Base-by-base conservation (phyloP, 202 grass and related monocot genomes). In the Elaeis oleifera region DNA sequence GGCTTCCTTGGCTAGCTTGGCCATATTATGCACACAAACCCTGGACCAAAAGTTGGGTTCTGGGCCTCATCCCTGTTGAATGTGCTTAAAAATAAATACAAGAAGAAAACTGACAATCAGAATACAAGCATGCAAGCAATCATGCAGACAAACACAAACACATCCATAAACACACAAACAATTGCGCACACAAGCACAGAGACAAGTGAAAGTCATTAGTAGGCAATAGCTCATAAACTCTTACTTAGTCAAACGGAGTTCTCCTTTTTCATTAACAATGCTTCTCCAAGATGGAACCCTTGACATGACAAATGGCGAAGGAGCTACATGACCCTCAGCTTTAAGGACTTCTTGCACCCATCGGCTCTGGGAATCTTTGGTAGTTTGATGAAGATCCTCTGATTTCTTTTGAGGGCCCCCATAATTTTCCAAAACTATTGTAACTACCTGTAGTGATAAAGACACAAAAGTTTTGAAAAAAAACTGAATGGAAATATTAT, bases 11-110 rank as follows among this genome's bases (percentile, higher is more conserved):
- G 85, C 81, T 77, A 99, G 73, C 68, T 77, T 89, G 23, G 94
- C 94, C 94, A 94, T 99, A 73, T 99, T 99, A 50, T 92, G 88
- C 58, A 99, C 75, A 71, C 85, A 94, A 44, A 94, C 70, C 79
- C 88, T 99, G 44, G 94, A 86, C 94, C 94, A 99, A 74, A 99
- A 86, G 59, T 85, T 81, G 67, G 88, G 53, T 70, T 84, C 61
- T 82, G 89, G 36, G 72, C 76, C 23, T 94, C 85, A 82, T 99
- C 94, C 70, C 94, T 99, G 85, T 39, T 39, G 36, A 39, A 39
- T 39, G 36, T 39, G 36, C 11, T 39, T 39, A 39, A 39, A 39
- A 11, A 39, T 39, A 2, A 39, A 8, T 39, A 5, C 1, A 39
- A 11, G 2, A 2, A 13, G 8, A 39, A 39, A 39, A 39, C 36